These are phyloP conservation scores for Apiospora koreana DNA, from an alignment of 2,329 filamentous ascomycete genomes.

Conservation along the genomic window DNA sequence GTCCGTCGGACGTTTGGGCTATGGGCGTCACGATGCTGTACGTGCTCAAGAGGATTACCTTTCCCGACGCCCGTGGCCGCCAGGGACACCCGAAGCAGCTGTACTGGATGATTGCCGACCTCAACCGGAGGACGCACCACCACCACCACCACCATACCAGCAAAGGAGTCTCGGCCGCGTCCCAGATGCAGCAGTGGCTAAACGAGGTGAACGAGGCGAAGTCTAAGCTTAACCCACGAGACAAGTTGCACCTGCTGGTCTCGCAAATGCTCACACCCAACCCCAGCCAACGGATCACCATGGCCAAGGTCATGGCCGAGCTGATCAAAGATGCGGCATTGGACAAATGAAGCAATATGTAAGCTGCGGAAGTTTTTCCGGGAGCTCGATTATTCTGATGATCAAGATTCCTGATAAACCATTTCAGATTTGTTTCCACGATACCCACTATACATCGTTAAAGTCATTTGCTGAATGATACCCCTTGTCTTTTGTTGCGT, in stretches of 20 bases:
- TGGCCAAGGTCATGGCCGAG: slow-evolving; percentile 51
- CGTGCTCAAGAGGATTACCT: slow-evolving; percentile 54
- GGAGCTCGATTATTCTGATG: not conserved
- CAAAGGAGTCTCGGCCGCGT: slow-evolving; percentile 38
- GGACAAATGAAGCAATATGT: not conserved
- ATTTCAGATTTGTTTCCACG: not conserved
- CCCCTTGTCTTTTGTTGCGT: not conserved
- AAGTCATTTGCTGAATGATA: not conserved
- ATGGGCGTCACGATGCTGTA: slow-evolving; percentile 63
- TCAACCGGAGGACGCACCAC: slow-evolving; percentile 44
- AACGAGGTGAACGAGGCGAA: slow-evolving; percentile 52
- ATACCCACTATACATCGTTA: not conserved
- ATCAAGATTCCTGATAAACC: not conserved
- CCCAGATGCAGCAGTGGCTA: slow-evolving; percentile 60
- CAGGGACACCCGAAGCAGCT: slow-evolving; percentile 50
- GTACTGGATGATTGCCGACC: slow-evolving; percentile 60
- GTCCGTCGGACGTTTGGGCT: slow-evolving; percentile 60
- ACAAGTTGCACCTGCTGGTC: slow-evolving; percentile 53
- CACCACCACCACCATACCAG: slow-evolving; percentile 25
- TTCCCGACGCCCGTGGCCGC: slow-evolving; percentile 53
- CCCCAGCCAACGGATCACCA: slow-evolving; percentile 53
- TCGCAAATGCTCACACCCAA: slow-evolving; percentile 56
- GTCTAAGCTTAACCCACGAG: slow-evolving; percentile 44
- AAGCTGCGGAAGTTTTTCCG: not conserved
- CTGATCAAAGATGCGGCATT: slow-evolving; percentile 33